phyloP scores from a whole-genome alignment of 345 rosid species.

The Acer yangbiense region DNA sequence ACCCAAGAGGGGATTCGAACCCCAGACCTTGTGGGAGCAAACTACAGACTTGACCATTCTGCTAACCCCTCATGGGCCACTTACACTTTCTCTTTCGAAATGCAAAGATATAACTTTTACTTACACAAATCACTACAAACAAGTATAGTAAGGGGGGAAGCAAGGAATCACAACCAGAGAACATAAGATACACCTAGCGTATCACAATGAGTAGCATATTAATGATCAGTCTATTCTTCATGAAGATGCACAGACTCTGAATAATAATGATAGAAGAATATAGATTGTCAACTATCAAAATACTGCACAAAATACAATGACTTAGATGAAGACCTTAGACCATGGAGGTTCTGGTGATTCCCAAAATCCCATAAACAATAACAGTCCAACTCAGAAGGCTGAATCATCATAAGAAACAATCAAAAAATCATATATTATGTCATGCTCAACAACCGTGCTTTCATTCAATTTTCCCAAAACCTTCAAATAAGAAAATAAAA shows the following conservation, averaged over 20 bases:
- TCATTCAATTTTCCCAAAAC: neutral
- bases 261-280: neutral
- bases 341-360: conserved; percentile 1
- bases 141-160: neutral
- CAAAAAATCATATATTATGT: neutral
- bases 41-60: too few relatives aligned
- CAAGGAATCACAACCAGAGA: neutral
- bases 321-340: neutral
- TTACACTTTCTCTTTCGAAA: neutral
- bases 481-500: neutral
- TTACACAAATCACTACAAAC: neutral
- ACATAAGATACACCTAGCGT: neutral
- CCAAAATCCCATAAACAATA: neutral
- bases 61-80: too few relatives aligned
- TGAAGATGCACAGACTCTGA: neutral
- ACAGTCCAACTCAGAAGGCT: neutral
- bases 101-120: neutral
- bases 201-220: neutral
- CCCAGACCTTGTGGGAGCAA: too few relatives aligned
- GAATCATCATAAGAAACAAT: neutral
- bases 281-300: neutral
- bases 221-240: neutral
- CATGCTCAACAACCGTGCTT: neutral
- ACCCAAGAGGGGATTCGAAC: too few relatives aligned
- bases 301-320: neutral